Percentiles rank a stretch among this genome's conserved stretches.
Evolutionary conservation across 1,284 basidiomycete species (phyloP).

Genomic region (Ustilago xerochloae): DNA sequence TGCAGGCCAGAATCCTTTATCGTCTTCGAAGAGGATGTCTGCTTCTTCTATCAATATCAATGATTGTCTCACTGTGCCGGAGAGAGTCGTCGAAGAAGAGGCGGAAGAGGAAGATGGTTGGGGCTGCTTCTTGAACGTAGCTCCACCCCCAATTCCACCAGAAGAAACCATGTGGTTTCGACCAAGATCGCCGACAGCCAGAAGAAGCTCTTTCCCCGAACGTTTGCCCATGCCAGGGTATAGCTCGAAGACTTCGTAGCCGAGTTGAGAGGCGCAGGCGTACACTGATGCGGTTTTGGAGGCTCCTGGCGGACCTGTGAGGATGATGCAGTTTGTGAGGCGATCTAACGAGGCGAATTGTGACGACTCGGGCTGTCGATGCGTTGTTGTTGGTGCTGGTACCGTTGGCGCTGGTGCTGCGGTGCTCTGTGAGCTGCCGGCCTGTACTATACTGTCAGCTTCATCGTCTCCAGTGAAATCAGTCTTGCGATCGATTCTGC

Average conservation of each 20-base stretch:
- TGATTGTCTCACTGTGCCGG: constrained; percentile 76
- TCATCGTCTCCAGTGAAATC: constrained; percentile 1
- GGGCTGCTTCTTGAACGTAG: constrained; percentile 12
- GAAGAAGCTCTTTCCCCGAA: constrained; percentile 80
- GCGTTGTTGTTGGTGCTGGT: neutral
- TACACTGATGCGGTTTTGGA: constrained; percentile 66
- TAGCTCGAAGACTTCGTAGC: constrained; percentile 96
- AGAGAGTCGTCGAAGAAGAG: neutral
- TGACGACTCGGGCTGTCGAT: neutral
- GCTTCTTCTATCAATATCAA: constrained; percentile 96
- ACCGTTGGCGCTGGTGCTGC: neutral
- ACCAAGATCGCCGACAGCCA: constrained; percentile 89
- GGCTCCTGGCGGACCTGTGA: constrained; percentile 76
- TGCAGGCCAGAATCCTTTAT: constrained; percentile 89
- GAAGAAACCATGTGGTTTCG: constrained; percentile 74
- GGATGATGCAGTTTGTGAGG: constrained; percentile 70
- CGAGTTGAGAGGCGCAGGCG: constrained; percentile 74
- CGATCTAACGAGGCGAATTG: constrained; percentile 14
- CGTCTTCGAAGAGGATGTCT: constrained; percentile 90
- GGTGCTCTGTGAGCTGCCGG: neutral
- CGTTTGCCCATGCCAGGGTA: constrained; percentile 88
- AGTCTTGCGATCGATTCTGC: constrained; percentile 9
- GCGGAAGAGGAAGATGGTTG: too few relatives aligned
- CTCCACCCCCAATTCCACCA: constrained; percentile 55
- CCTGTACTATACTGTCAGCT: neutral